Percentiles rank a stretch among this genome's conserved stretches.
Evolutionary conservation across 768 basidiomycete genomes (phyloP).

Genomic region (Agaricus subrufescens): DNA sequence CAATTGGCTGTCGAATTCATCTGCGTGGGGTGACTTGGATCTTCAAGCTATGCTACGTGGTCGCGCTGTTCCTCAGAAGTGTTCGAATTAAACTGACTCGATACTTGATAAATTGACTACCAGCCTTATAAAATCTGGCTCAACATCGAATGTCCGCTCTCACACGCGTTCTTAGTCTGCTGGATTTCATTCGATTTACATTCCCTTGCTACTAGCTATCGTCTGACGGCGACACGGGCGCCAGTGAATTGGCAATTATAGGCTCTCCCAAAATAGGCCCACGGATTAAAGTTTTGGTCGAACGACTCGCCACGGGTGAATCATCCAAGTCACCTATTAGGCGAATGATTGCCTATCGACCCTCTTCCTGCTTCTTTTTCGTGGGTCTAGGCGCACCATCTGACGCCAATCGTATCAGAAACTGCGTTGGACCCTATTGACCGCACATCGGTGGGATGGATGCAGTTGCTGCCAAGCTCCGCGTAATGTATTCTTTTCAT

Average conservation of each 20-base stretch:
- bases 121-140: conserved; percentile 6
- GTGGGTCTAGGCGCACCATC: background rate
- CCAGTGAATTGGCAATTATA: background rate
- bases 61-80: background rate
- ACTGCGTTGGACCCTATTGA: background rate
- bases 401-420: background rate
- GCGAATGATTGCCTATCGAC: conserved; percentile 3
- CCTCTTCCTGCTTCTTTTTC: background rate
- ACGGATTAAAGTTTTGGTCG: conserved; percentile 5
- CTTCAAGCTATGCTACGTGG: background rate
- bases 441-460: background rate
- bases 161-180: background rate
- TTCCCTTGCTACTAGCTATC: background rate
- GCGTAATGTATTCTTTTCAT: conserved; percentile 1
- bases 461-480: background rate
- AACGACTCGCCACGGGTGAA: conserved; percentile 6
- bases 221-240: background rate
- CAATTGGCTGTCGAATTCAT: background rate
- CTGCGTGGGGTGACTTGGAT: background rate
- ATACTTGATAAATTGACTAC: conserved; percentile 6
- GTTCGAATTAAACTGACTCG: conserved; percentile 5
- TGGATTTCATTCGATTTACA: background rate
- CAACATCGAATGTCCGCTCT: background rate
- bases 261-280: background rate
- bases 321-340: conserved; percentile 4